Conservation (phyloP, 768 basidiomycete species). For the Collybia sordida region DNA sequence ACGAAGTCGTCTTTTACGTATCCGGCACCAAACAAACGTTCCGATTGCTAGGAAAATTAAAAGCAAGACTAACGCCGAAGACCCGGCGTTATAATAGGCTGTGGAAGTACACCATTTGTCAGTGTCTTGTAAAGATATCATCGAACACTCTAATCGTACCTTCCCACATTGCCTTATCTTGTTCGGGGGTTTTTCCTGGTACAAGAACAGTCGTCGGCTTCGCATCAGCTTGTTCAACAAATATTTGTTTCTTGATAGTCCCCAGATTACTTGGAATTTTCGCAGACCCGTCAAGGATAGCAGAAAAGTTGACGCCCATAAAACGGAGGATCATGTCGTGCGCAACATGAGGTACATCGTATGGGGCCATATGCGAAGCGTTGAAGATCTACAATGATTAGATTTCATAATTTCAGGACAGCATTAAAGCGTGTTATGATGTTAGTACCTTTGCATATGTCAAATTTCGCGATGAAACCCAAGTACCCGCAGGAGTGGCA, state of each 20-base stretch:
- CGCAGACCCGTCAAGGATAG: conserved; percentile 78
- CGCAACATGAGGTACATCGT: conserved; percentile 81
- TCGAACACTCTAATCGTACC: conserved; percentile 41
- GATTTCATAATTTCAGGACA: background rate
- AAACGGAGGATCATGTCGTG: conserved; percentile 99
- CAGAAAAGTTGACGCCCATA: conserved; percentile 87
- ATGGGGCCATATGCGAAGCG: conserved; percentile 95
- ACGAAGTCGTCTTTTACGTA: conserved; percentile 46
- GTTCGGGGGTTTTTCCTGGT: conserved; percentile 64
- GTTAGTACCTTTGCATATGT: conserved; percentile 83
- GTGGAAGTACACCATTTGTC: conserved; percentile 5
- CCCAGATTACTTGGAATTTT: conserved; percentile 82
- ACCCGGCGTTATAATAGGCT: conserved; percentile 97
- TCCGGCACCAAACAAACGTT: conserved; percentile 78
- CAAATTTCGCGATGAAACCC: conserved; percentile 86
- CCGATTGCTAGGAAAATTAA: conserved; percentile 69
- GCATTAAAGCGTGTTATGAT: too few species aligned
- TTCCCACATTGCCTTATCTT: conserved; percentile 89
- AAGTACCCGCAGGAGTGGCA: conserved; percentile 79
- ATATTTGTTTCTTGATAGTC: conserved; percentile 61
- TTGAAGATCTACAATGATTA: conserved; percentile 68
- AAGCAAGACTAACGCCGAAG: conserved; percentile 80
- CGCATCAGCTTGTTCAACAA: conserved; percentile 44
- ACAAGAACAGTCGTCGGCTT: conserved; percentile 33
- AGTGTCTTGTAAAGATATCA: background rate